Percentiles rank a stretch among this genome's conserved stretches.
phyloP scores from a whole-genome alignment of 2,329 filamentous ascomycete species.

The Diaporthe batatas region DNA sequence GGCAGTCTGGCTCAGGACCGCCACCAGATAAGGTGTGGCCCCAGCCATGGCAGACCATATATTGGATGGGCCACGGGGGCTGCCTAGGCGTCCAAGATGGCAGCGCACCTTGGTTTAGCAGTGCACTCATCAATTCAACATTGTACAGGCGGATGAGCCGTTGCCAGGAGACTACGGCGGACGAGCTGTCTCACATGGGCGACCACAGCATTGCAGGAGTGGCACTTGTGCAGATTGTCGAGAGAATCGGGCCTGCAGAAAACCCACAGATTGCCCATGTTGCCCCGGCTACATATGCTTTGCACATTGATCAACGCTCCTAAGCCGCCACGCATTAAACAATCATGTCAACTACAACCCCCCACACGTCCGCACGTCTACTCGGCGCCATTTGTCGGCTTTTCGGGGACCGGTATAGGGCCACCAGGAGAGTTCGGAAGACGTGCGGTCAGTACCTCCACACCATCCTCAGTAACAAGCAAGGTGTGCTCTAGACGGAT shows the following conservation, averaged over 20 bases:
- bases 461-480: slow-evolving; percentile 85
- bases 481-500: slow-evolving; percentile 77
- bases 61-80: background rate
- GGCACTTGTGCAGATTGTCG: background rate
- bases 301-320: slow-evolving; percentile 13
- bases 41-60: slow-evolving; percentile 5
- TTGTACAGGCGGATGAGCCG: background rate
- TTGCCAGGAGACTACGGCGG: background rate
- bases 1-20: background rate
- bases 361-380: background rate
- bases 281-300: slow-evolving; percentile 5
- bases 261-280: background rate
- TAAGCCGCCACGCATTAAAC: background rate
- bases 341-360: background rate
- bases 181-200: background rate
- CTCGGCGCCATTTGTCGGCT: slow-evolving; percentile 30
- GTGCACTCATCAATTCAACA: background rate
- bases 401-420: slow-evolving; percentile 69
- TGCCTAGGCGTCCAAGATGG: background rate
- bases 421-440: slow-evolving; percentile 81
- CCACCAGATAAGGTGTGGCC: slow-evolving; percentile 12
- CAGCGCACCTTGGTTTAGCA: background rate
- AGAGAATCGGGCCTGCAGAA: background rate
- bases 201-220: background rate
- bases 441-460: slow-evolving; percentile 85